Base-by-base conservation (phyloP, 306 rosid species). In the Sesbania bispinosa region DNA sequence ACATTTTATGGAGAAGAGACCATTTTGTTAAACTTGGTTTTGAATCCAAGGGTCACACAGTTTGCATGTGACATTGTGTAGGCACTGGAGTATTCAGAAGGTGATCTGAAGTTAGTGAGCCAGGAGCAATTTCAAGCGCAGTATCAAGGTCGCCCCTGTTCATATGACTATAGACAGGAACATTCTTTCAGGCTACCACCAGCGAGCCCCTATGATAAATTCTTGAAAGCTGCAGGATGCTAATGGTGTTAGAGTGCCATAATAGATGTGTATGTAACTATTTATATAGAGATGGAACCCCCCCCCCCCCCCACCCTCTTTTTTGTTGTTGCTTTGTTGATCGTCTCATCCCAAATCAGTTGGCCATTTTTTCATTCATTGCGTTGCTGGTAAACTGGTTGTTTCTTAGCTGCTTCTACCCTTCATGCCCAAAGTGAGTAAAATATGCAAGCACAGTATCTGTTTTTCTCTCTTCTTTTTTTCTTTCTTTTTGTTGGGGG, bases 201-300 rank as follows among this genome's bases (percentile, higher is more conserved):
- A 69, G 88, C 96, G 20, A 88, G 94, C 76, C 97, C 97, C 20
- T 93, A 14, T 6, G 98, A 90, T 84, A 93, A 93, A 80, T 93
- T 93, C 84, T 83, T 93, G 83, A 88, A 85, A 85, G 97, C 98
- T 43, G 96, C 98, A 35, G 89, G 97, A 77, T 88, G 93, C 84
- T 87, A 79, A 77, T 69, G 79, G 35, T 43, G 39, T 24, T 7
- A 26, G 63, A 29, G 63, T 69, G 36, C 33, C 15, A 50, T 23
- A 63, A 8, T 67, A 46, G 68, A 60, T 47, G 16, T 60, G 52
- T 36, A 20, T 67, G 71, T 65, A 75, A 62, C 53, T 76, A 32
- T 59, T 15, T 72, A 30, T 64, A 57, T 38, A 33, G 65, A 71
- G 35, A 59, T 58, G 55, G 29, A 77, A 16, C 43, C 7, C 23